Conservation (phyloP, 2,329 filamentous ascomycete genomes). For the Diaporthe ampelina region DNA sequence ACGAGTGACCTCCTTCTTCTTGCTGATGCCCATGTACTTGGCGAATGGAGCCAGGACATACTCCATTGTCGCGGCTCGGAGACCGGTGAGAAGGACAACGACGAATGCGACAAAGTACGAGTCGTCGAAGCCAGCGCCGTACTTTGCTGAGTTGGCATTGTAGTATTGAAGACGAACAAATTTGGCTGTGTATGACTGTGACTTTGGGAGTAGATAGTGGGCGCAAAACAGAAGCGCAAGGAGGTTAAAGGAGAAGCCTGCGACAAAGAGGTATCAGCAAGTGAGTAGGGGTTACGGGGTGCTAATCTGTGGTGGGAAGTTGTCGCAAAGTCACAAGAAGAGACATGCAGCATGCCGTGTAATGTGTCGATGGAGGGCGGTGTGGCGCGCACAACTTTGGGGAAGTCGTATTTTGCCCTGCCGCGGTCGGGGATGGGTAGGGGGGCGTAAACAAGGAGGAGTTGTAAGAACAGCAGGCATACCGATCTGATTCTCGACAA, state of each 20-base stretch:
- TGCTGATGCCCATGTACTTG: conserved; percentile 78
- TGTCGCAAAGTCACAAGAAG: conserved; percentile 6
- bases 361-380: conserved; percentile 20
- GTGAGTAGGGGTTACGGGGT: background rate
- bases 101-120: conserved; percentile 82
- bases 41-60: conserved; percentile 87
- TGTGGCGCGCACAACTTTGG: conserved; percentile 10
- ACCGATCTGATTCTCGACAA: conserved; percentile 87
- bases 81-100: conserved; percentile 87
- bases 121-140: conserved; percentile 85
- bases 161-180: conserved; percentile 92
- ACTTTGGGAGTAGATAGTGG: conserved; percentile 85
- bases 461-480: conserved; percentile 52
- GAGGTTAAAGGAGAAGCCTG: conserved; percentile 88
- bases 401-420: conserved; percentile 16
- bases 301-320: background rate
- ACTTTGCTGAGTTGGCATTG: conserved; percentile 76
- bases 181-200: conserved; percentile 83
- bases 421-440: conserved; percentile 14
- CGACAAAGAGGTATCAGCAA: conserved; percentile 33
- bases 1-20: conserved; percentile 81
- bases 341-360: conserved; percentile 35
- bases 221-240: conserved; percentile 85
- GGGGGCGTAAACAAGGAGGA: background rate
- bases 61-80: conserved; percentile 88